phyloP scores from a whole-genome alignment of 2,329 filamentous ascomycete species.

The Hymenoscyphus occultus region DNA sequence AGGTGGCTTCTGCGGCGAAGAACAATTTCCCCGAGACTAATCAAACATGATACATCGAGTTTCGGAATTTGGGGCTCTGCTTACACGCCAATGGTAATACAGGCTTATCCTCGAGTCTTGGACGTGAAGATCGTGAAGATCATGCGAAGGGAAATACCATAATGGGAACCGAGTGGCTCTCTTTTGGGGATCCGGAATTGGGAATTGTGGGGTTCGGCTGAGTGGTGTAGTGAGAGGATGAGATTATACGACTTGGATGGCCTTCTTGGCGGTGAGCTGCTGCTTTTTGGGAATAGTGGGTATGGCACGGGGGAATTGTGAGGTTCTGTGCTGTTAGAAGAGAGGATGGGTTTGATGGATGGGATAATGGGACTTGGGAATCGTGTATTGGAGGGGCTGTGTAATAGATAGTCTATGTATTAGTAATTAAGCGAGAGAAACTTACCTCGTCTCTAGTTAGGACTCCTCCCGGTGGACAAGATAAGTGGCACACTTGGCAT shows the following conservation, averaged over 20 bases:
- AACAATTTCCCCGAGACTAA: background rate
- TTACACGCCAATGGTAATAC: background rate
- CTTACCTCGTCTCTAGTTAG: no score
- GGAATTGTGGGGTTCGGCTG: background rate
- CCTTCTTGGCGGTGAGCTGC: background rate
- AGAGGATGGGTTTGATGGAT: no score
- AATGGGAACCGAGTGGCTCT: background rate
- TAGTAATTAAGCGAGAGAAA: no score
- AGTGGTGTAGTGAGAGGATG: background rate
- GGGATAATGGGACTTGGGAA: no score
- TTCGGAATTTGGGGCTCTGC: background rate
- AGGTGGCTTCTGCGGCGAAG: background rate
- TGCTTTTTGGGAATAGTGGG: no score
- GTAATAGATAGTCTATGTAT: no score
- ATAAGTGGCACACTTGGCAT: no score
- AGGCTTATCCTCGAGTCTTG: background rate
- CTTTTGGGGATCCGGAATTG: no score
- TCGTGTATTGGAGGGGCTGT: no score
- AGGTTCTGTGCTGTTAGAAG: background rate
- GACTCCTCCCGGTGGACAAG: no score
- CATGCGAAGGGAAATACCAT: background rate
- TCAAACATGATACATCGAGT: background rate
- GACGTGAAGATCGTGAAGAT: background rate
- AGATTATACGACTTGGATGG: background rate
- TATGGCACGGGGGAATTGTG: background rate